Evolutionary conservation across 805 yeast genomes (phyloP).

Genomic region (Suhomyces vadensis): DNA sequence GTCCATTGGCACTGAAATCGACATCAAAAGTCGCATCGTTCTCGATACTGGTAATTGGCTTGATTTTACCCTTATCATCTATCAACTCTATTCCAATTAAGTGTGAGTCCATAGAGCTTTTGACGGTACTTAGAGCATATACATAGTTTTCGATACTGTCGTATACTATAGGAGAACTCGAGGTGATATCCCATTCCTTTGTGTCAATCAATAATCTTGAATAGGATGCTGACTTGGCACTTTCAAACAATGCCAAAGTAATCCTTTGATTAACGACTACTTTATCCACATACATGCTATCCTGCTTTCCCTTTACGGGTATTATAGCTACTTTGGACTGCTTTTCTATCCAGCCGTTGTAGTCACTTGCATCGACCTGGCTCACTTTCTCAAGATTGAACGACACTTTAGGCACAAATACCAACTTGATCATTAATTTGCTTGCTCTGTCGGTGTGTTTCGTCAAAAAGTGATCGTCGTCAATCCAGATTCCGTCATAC

Average conservation of each 20-base stretch:
- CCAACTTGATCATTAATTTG: constrained; percentile 15
- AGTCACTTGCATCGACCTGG: constrained; percentile 14
- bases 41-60: constrained; percentile 11
- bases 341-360: constrained; percentile 27
- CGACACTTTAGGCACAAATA: constrained; percentile 13
- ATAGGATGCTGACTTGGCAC: constrained; percentile 14
- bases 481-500: constrained; percentile 25
- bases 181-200: constrained; percentile 16
- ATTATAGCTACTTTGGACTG: constrained; percentile 15
- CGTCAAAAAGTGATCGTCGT: constrained; percentile 14
- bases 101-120: constrained; percentile 18
- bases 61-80: background rate
- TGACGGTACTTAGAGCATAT: constrained; percentile 17
- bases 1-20: constrained; percentile 23
- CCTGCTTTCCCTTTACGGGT: constrained; percentile 6
- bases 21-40: constrained; percentile 17
- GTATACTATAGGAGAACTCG: constrained; percentile 17
- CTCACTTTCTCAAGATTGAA: constrained; percentile 7
- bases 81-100: constrained; percentile 13
- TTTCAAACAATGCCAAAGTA: constrained; percentile 22
- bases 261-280: constrained; percentile 20
- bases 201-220: constrained; percentile 12
- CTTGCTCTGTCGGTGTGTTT: constrained; percentile 26
- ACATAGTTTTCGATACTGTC: constrained; percentile 17
- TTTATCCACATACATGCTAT: constrained; percentile 20